Evolutionary conservation across 352 stramenopile species (phyloP), one percentile per base, ranked within the genome.

Genomic region (Phytopythium oedochilum): DNA sequence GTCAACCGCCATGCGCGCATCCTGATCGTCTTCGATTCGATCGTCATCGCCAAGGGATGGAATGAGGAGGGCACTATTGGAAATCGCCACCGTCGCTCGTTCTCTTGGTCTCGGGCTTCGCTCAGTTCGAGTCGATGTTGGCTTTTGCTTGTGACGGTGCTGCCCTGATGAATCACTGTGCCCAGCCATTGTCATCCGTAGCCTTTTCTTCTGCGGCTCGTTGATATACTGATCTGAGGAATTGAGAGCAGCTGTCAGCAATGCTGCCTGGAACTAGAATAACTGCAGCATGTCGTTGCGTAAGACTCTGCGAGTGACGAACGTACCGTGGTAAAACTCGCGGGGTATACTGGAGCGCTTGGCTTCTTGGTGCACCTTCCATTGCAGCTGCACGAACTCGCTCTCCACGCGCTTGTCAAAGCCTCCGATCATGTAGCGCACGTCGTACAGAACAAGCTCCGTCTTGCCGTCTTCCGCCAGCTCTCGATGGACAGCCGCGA

Each of bases 341-440:
- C 83, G 68, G 29, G 52, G 58, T 18, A 82, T 66, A 18, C 31
- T 57, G 38, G 70, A 57, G 5, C 83, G 80, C 10, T 72, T 69
- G 8, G 66, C 68, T 4, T 71, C 34, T 32, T 71, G 54, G 22
- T 72, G 50, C 25, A 86, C 54, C 7, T 88, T 65, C 55, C 59
- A 54, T 1, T 76, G 86, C 43, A 74, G 67, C 44, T 85, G 63
- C 32, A 90, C 78, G 20, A 70, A 95, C 25, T 90, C 65, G 32
- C 74, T 74, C 36, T 81, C 78, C 28, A 95, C 78, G 8, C 71
- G 71, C 46, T 83, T 80, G 48, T 95, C 85, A 47, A 89, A 86
- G 5, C 85, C 85, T 7, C 85, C 81, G 14, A 92, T 40, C 23
- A 95, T 73, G 53, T 95, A 95, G 39, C 83, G 79, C 18, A 95